Conservation (phyloP, 2,329 filamentous ascomycete genomes). For the Aspergillaceae sp. region DNA sequence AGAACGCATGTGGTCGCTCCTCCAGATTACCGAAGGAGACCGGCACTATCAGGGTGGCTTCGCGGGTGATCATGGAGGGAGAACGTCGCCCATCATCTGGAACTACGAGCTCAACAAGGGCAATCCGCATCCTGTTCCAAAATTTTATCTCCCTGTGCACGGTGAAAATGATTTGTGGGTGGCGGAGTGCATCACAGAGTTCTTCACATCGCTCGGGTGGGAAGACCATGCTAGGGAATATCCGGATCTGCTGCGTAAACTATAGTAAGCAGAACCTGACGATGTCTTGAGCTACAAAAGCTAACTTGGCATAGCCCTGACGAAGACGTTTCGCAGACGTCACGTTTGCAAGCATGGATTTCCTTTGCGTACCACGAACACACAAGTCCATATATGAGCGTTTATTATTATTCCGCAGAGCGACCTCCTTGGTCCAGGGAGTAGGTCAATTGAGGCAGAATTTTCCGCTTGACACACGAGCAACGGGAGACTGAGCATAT, state of each 20-base stretch:
- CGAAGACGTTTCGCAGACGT: conserved; percentile 1
- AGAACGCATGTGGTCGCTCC: conserved; percentile 1
- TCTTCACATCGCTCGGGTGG: background rate
- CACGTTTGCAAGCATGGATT: conserved; percentile 8
- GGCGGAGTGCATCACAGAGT: conserved; percentile 1
- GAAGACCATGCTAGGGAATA: background rate
- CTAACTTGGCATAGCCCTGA: conserved; percentile 1
- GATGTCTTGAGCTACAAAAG: background rate
- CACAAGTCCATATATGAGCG: conserved; percentile 10
- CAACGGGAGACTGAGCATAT: too few relatives aligned
- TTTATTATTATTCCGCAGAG: conserved; percentile 10
- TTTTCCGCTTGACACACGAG: too few relatives aligned
- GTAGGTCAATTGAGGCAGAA: background rate
- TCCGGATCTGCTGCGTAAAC: background rate
- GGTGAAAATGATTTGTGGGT: conserved; percentile 6
- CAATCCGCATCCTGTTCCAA: conserved; percentile 5
- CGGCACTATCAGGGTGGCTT: background rate
- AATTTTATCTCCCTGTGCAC: conserved; percentile 10
- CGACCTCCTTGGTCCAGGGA: background rate
- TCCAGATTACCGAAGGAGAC: conserved; percentile 1
- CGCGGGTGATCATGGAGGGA: background rate
- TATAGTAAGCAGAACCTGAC: background rate
- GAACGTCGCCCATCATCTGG: conserved; percentile 6
- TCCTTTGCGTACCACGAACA: conserved; percentile 12
- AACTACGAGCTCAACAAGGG: conserved; percentile 10